Evolutionary conservation across 805 yeast species (phyloP), one percentile per base, ranked within the genome.

Genomic region (Phaffomyces antillensis): DNA sequence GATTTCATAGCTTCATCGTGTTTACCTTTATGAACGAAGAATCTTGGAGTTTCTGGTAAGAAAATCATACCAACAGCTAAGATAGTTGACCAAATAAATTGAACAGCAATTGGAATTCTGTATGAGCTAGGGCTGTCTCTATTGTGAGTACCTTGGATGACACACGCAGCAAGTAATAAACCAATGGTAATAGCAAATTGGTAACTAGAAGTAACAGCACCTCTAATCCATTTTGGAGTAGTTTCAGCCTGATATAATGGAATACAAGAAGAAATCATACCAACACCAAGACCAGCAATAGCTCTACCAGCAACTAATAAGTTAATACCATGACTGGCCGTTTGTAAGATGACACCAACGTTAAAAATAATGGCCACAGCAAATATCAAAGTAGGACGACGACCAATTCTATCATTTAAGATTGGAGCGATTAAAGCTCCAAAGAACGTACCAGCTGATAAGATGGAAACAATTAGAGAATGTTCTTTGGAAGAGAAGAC

Each of bases 241-340:
- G 86, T 81, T 62, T 85, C 95, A 31, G 90, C 83, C 66, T 83
- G 86, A 61, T 84, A 85, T 51, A 85, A 63, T 18, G 90, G 88
- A 34, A 85, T 82, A 48, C 79, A 71, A 25, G 89, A 83, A 25
- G 91, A 80, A 23, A 83, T 69, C 24, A 78, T 70, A 49, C 95
- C 95, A 46, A 85, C 85, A 41, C 88, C 86, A 7, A 81, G 51
- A 28, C 90, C 93, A 23, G 85, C 80, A 50, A 86, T 66, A 28
- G 76, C 75, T 58, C 93, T 71, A 37, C 91, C 91, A n/a, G 76
- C 79, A 52, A 81, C 75, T 15, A 81, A 60, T 16, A 79, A 61
- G 8, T 71, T 62, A 50, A 75, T 67, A 39, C 72, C 65, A 50
- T 73, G 62, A 4, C 76, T 49, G 9, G 76, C 65, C 41, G 70